phyloP scores from a whole-genome alignment of 768 basidiomycete genomes.

The Leccinellum rugosiceps region DNA sequence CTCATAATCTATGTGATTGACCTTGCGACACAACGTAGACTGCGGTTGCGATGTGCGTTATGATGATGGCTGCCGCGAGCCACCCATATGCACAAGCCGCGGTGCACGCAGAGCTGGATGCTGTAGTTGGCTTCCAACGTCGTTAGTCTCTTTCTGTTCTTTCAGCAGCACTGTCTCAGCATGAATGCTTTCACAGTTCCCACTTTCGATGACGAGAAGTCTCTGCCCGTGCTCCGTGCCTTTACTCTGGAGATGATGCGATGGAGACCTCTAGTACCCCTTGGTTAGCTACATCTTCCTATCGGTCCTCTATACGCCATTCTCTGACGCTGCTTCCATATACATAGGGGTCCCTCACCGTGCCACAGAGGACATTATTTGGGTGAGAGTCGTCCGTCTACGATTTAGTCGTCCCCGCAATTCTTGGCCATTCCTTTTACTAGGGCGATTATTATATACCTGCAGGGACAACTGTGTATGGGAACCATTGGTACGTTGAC shows the following conservation, averaged over 20 bases:
- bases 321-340: no score
- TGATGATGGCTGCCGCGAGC: slow-evolving; percentile 46
- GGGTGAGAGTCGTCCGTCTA: slow-evolving; percentile 2
- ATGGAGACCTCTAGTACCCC: slow-evolving; percentile 30
- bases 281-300: slow-evolving; percentile 11
- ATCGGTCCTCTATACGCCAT: background rate
- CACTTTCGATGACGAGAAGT: slow-evolving; percentile 30
- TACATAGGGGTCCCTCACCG: slow-evolving; percentile 12
- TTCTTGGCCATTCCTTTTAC: background rate
- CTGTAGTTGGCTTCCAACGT: slow-evolving; percentile 38
- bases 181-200: slow-evolving; percentile 25
- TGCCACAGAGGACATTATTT: slow-evolving; percentile 16
- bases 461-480: slow-evolving; percentile 15
- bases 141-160: background rate
- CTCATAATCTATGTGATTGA: background rate
- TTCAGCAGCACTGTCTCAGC: background rate
- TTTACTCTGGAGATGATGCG: slow-evolving; percentile 36
- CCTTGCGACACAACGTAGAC: slow-evolving; percentile 26
- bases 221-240: slow-evolving; percentile 30
- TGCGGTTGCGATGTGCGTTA: slow-evolving; percentile 46
- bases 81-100: slow-evolving; percentile 46
- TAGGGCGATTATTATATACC: slow-evolving; percentile 19
- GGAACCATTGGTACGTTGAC: slow-evolving; percentile 15
- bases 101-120: slow-evolving; percentile 52
- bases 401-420: background rate